Conservation (phyloP, 306 rosid genomes). For the Medicago truncatula region DNA sequence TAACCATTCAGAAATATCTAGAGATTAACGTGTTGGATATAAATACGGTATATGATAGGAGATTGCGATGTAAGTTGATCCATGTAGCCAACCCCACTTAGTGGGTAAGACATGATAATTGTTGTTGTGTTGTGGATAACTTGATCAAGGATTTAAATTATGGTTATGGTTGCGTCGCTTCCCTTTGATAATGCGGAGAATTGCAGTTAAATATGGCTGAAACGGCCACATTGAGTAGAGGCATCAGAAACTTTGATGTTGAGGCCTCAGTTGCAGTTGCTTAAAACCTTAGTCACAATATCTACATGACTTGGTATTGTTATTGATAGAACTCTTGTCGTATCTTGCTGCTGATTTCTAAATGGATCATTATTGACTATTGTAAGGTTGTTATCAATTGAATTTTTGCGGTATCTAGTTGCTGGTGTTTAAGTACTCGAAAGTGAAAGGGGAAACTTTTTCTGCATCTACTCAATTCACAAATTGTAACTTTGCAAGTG, state of each 20-base stretch:
- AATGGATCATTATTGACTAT: neutral
- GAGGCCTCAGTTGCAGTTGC: neutral
- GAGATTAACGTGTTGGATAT: no score
- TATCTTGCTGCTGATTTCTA: neutral
- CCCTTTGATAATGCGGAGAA: no score
- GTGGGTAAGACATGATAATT: no score
- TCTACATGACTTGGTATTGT: neutral
- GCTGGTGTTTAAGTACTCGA: conserved; percentile 8
- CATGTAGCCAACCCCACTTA: no score
- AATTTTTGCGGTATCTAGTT: conserved; percentile 10
- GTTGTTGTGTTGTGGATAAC: no score
- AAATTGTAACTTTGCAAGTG: conserved; percentile 8
- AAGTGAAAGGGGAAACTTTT: neutral
- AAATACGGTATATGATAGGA: no score
- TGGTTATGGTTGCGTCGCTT: neutral
- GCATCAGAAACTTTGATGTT: neutral
- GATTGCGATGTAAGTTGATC: no score
- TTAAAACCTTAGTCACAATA: neutral
- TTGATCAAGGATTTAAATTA: neutral
- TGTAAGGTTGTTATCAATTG: neutral
- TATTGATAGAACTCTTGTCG: neutral
- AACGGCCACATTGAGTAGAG: no score
- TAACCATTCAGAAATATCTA: no score
- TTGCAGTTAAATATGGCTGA: neutral
- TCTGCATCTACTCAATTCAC: neutral